Evolutionary conservation across 75 land plant genomes (phyloP).

Genomic region (Sequoiadendron giganteum): DNA sequence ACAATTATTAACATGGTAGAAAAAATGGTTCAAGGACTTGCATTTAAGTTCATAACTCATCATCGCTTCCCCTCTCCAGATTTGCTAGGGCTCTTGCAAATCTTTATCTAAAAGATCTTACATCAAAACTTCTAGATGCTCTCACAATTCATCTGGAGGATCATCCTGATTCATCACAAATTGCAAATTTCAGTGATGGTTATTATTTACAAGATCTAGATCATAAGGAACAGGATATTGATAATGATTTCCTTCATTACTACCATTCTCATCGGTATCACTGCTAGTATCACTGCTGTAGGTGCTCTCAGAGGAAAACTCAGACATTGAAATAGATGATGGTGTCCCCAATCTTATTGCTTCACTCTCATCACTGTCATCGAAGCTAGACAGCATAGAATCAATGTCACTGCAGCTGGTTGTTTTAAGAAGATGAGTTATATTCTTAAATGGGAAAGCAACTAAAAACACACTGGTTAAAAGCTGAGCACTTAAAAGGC

Average conservation of each 20-base stretch:
- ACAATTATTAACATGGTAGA: not conserved
- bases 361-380: conserved; percentile 36
- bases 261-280: conserved; percentile 46
- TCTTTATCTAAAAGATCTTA: not conserved
- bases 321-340: conserved; percentile 26
- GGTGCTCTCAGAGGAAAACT: conserved; percentile 37
- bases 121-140: not conserved
- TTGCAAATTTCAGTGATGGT: not conserved
- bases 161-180: conserved; percentile 1
- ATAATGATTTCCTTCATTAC: conserved; percentile 15
- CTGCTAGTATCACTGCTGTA: conserved; percentile 48
- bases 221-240: not conserved
- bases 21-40: not conserved
- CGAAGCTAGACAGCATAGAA: conserved; percentile 29
- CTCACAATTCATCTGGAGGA: not conserved
- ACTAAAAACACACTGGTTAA: no score
- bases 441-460: not conserved
- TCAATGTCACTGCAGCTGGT: conserved; percentile 49
- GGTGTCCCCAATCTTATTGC: conserved; percentile 28
- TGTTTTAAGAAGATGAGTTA: not conserved
- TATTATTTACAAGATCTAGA: not conserved
- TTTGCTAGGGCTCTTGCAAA: not conserved
- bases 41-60: not conserved
- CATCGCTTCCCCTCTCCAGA: not conserved
- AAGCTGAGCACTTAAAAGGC: no score